Base-by-base conservation (phyloP, 768 basidiomycete genomes). In the Boletus rubescentipes region DNA sequence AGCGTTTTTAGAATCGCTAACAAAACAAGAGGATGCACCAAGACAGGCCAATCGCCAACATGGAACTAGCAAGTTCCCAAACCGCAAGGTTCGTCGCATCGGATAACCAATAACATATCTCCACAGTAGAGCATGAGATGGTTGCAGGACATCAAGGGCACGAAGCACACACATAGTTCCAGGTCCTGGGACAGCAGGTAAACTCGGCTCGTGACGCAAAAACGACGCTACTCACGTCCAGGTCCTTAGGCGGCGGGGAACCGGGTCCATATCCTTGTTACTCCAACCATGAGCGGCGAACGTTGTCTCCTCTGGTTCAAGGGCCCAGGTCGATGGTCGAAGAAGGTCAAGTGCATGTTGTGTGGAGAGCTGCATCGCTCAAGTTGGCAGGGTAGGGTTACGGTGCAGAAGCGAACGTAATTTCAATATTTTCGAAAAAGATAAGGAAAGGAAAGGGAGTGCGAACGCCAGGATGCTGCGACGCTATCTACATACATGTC, bases 241-340 rank as follows among this genome's bases (percentile, higher is more conserved):
- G 2, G 86, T 89, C 54, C 87, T 72, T 38, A 75, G 58, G 30
- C 77, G 67, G 0, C 73, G 75, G 32, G 86, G 83, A 9, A 87
- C 86, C 4, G 87, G 86, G 57, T 89, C 87, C 85, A 89, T 89
- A 61, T 89, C 89, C 59, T 79, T 79, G 68, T 91, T 91, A 57
- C 75, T 77, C 86, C 86, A 88, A 66, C 76, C 73, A 56, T 77
- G 75, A 41, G 83, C 79, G 5, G 84, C 87, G 61, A 86, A 83
- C 23, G 77, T 79, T 20, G 78, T 78, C 40, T 66, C 5, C 32
- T 63, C 63, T 16, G 38, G 62, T 40, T 58, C 60, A 5, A 63
- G 55, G 1, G 32, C 54, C 64, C 65, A 65, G 14, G 56, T 29
- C 9, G 65, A 61, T 10, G 64, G 63, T 26, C 51, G 64, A 46